Conservation (phyloP, 83 land plant genomes). For the Thuja plicata region DNA sequence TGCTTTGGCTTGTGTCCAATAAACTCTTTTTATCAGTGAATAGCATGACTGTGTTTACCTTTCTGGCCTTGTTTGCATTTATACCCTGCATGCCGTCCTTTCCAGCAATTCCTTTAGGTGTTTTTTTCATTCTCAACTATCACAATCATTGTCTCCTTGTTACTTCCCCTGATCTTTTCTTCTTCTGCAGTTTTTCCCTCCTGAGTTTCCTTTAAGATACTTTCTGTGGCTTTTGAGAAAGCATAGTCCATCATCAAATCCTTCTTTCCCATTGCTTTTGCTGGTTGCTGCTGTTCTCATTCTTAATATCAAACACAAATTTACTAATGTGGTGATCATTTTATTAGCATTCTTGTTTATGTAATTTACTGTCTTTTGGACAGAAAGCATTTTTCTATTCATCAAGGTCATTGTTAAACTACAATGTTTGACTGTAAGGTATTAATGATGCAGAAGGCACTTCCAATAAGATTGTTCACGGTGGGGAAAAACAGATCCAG, state of each 20-base stretch:
- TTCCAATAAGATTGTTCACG: slow-evolving; percentile 51
- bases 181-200: not conserved
- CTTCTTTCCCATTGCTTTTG: not conserved
- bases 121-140: not conserved
- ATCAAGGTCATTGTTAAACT: not conserved
- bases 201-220: not conserved
- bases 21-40: not conserved
- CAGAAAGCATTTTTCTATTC: not conserved
- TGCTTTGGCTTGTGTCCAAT: not conserved
- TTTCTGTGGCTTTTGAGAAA: not conserved
- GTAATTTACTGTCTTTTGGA: not conserved
- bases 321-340: not conserved
- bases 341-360: not conserved
- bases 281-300: not conserved
- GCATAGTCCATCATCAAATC: not conserved
- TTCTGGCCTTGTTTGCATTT: not conserved
- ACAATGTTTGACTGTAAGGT: not conserved
- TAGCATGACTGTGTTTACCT: not conserved
- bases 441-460: slow-evolving; percentile 36
- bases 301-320: not conserved
- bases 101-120: not conserved
- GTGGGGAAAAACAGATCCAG: slow-evolving; percentile 59
- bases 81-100: too few species aligned
- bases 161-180: not conserved
- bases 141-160: not conserved